Percentiles rank a stretch among this genome's conserved stretches.
These are phyloP conservation scores for Rhizopogon roseolus DNA, from an alignment of 768 basidiomycete species.

Conservation along the genomic window DNA sequence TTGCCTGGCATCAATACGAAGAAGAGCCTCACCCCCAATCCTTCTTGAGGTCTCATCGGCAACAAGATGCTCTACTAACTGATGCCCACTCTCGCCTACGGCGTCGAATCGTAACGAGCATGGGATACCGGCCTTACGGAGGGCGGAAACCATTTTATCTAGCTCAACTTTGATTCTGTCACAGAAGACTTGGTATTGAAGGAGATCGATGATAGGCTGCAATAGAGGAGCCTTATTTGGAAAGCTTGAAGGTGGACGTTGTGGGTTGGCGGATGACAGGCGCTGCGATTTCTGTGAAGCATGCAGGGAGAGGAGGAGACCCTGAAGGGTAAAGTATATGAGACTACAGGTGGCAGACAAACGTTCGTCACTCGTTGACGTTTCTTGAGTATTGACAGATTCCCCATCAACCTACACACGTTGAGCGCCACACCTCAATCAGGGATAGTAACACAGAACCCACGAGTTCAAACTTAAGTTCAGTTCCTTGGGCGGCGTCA, in stretches of 20 bases:
- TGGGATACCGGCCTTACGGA: conserved; percentile 50
- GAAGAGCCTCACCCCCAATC: conserved; percentile 67
- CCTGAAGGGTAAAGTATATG: conserved; percentile 59
- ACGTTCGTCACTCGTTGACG: conserved; percentile 8
- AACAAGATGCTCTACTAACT: conserved; percentile 45
- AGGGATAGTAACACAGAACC: conserved; percentile 17
- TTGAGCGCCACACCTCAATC: conserved; percentile 13
- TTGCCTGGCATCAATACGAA: conserved; percentile 68
- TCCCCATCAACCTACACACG: conserved; percentile 30
- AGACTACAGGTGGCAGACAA: conserved; percentile 52
- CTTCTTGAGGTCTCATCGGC: conserved; percentile 34
- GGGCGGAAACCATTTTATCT: conserved; percentile 39
- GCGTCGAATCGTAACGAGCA: conserved; percentile 54
- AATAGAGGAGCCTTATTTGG: conserved; percentile 46
- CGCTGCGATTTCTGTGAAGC: conserved; percentile 39
- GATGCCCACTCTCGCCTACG: conserved; percentile 63
- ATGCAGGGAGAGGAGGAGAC: conserved; percentile 63
- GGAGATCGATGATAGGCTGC: conserved; percentile 70
- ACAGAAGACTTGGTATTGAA: conserved; percentile 79
- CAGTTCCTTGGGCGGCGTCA: conserved; percentile 67
- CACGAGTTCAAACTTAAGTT: conserved; percentile 73
- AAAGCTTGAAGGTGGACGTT: conserved; percentile 6
- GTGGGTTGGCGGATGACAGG: conserved; percentile 25
- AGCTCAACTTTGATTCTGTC: conserved; percentile 56
- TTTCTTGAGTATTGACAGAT: conserved; percentile 8